phyloP scores from a whole-genome alignment of 305 asterid species.

The Plantago lanceolata region DNA sequence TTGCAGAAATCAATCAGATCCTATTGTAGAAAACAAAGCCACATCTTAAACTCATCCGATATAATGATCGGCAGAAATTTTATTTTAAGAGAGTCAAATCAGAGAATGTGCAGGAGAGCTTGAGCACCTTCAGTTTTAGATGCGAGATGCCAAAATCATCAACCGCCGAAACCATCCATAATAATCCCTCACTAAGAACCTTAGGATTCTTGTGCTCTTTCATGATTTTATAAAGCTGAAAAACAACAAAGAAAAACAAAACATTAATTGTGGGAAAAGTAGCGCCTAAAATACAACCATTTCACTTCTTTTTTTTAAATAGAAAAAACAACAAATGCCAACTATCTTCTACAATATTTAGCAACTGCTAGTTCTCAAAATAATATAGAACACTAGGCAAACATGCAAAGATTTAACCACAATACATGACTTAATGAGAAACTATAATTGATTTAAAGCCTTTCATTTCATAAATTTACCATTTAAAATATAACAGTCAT shows the following conservation, averaged over 20 bases:
- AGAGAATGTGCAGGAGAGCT: conserved; percentile 18
- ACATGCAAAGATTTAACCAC: neutral
- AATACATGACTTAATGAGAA: no score
- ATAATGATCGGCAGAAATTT: conserved; percentile 3
- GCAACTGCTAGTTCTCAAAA: no score
- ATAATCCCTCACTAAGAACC: conserved; percentile 93
- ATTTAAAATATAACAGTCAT: no score
- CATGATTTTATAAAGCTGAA: conserved; percentile 85
- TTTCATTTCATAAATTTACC: no score
- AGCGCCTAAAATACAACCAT: neutral
- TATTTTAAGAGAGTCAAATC: conserved; percentile 16
- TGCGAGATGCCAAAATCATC: conserved; percentile 85
- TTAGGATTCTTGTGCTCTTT: conserved; percentile 99
- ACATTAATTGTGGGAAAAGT: neutral
- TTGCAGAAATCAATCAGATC: conserved; percentile 97
- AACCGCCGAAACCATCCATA: conserved; percentile 93
- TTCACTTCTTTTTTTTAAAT: neutral
- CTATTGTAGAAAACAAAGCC: conserved; percentile 37
- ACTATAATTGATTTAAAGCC: no score
- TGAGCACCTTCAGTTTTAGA: conserved; percentile 74
- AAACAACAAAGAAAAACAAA: conserved; percentile 20
- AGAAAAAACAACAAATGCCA: neutral
- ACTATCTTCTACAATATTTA: no score
- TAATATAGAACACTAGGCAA: neutral
- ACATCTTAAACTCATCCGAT: conserved; percentile 20